These are phyloP conservation scores for Phialophora chinensis DNA, from an alignment of 2,329 filamentous ascomycete genomes.

Conservation along the genomic window DNA sequence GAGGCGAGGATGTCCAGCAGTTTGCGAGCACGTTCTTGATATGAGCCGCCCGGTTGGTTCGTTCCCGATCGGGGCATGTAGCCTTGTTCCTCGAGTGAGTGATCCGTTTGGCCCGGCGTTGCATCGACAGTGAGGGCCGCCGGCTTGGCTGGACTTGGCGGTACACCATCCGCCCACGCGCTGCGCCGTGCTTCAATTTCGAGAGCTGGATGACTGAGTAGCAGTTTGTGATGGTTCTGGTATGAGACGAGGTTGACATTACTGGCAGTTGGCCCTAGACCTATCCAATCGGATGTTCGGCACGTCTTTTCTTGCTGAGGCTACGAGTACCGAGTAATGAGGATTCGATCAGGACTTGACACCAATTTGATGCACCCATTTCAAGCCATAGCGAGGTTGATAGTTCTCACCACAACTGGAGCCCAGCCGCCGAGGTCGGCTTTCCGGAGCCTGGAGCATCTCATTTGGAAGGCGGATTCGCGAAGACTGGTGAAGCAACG, in stretches of 20 bases:
- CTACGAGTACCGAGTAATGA: neutral
- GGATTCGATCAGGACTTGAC: neutral
- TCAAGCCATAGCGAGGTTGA: neutral
- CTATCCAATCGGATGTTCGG: neutral
- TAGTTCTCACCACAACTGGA: neutral
- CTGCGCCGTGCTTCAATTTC: neutral
- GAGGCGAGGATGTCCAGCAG: neutral
- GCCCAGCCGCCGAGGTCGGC: neutral
- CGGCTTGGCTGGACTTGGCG: conserved; percentile 8
- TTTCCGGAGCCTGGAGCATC: neutral
- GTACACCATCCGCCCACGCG: neutral
- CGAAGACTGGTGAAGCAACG: neutral
- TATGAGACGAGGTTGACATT: neutral
- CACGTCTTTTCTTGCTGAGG: neutral
- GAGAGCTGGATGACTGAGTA: neutral
- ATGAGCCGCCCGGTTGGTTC: conserved; percentile 3
- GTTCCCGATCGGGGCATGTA: neutral
- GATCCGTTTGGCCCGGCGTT: conserved; percentile 8
- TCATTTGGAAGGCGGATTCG: neutral
- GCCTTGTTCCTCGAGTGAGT: neutral
- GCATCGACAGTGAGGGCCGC: neutral
- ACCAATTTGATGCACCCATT: neutral
- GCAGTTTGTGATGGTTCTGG: neutral
- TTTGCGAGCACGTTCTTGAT: conserved; percentile 8
- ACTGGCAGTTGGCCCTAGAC: neutral